These are phyloP conservation scores for Orbilia ellipsospora DNA, from an alignment of 2,329 filamentous ascomycete species.

Conservation along the genomic window DNA sequence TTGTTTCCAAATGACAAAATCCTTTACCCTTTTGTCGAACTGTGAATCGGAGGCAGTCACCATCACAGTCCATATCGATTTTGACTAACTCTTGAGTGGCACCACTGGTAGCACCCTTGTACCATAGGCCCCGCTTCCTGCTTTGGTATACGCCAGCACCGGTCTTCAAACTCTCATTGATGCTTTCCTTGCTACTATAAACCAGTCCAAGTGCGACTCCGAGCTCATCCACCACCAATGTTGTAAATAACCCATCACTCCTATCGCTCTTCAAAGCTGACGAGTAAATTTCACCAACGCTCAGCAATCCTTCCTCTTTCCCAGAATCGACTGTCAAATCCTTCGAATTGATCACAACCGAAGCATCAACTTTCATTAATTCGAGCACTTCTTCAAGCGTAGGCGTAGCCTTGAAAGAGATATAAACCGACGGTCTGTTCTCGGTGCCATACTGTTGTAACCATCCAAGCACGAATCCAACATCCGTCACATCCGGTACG, in stretches of 20 bases:
- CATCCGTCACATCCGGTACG: constrained; percentile 60
- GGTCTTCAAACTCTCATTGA: constrained; percentile 84
- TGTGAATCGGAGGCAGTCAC: constrained; percentile 88
- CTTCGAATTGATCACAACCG: constrained; percentile 79
- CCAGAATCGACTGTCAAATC: constrained; percentile 74
- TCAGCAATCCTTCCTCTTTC: constrained; percentile 70
- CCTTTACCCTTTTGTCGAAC: constrained; percentile 87
- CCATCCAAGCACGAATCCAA: constrained; percentile 64
- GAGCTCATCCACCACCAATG: constrained; percentile 88
- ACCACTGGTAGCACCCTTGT: constrained; percentile 94
- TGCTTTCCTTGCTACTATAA: constrained; percentile 92
- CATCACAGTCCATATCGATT: constrained; percentile 90
- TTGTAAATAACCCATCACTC: constrained; percentile 84
- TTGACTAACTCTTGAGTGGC: constrained; percentile 90
- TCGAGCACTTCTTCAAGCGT: constrained; percentile 63
- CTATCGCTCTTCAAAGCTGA: constrained; percentile 83
- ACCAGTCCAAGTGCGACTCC: constrained; percentile 87
- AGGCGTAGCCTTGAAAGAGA: constrained; percentile 64
- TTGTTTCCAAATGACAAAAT: constrained; percentile 94
- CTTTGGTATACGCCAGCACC: constrained; percentile 92
- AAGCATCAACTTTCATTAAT: constrained; percentile 65
- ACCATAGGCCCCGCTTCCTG: constrained; percentile 93
- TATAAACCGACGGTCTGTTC: constrained; percentile 66
- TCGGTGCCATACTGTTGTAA: constrained; percentile 66
- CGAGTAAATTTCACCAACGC: constrained; percentile 77